Conservation (phyloP, 805 yeast species). For the Nakazawaea ishiwadae region DNA sequence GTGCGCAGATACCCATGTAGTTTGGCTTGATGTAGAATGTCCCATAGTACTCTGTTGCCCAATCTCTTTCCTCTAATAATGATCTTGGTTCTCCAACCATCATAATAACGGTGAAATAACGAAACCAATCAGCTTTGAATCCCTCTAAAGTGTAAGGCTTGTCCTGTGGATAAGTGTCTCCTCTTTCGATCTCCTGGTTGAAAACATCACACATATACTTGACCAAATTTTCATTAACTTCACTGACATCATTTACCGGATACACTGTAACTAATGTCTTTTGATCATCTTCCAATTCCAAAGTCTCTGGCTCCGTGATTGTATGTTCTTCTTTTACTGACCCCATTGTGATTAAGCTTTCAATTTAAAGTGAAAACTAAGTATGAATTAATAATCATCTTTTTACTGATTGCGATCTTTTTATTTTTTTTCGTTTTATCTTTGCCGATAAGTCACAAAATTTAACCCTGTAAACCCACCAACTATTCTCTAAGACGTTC, state of each 20-base stretch:
- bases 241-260: constrained; percentile 46
- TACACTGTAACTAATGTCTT: constrained; percentile 47
- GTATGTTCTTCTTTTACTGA: constrained; percentile 14
- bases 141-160: constrained; percentile 37
- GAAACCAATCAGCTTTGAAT: constrained; percentile 64
- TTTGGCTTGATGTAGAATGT: constrained; percentile 83
- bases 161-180: constrained; percentile 69
- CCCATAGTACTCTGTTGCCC: constrained; percentile 53
- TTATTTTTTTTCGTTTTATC: neutral
- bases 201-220: constrained; percentile 44
- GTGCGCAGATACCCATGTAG: constrained; percentile 79
- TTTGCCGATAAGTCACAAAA: no score
- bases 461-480: no score
- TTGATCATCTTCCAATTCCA: constrained; percentile 38
- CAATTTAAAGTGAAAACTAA: constrained; percentile 4
- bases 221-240: constrained; percentile 48
- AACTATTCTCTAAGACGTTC: no score
- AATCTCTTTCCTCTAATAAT: constrained; percentile 16
- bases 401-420: no score
- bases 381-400: neutral
- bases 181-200: constrained; percentile 64
- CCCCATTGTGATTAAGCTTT: constrained; percentile 5
- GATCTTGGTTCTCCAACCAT: constrained; percentile 35
- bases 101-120: constrained; percentile 60
- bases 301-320: constrained; percentile 32